Conservation (phyloP, 257 asterid genomes). For the Verbena officinalis region DNA sequence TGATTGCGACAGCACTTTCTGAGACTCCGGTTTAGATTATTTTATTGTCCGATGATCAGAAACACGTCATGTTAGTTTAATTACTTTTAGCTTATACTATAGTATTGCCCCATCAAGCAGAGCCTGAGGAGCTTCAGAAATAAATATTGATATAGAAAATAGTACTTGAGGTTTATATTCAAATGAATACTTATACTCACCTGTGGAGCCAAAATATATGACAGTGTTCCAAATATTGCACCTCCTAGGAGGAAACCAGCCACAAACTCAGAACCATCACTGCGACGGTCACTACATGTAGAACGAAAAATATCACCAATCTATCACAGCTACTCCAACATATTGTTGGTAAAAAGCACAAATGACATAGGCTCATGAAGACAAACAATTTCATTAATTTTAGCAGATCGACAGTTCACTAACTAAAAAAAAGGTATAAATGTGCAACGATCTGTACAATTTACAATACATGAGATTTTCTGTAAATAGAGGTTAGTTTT, state of each 20-base stretch:
- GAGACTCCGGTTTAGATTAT: neutral
- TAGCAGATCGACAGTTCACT: neutral
- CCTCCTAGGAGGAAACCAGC: constrained; percentile 93
- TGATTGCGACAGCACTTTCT: neutral
- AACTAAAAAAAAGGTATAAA: constrained; percentile 3
- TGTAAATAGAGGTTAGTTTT: too few relatives aligned
- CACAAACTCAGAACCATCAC: constrained; percentile 77
- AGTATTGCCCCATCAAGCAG: constrained; percentile 16
- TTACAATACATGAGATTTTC: too few relatives aligned
- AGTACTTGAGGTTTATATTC: constrained; percentile 18
- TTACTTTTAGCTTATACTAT: constrained; percentile 1
- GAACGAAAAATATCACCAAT: constrained; percentile 23
- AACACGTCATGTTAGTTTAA: constrained; percentile 1
- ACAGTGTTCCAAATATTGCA: constrained; percentile 85
- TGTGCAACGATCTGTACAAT: too few relatives aligned
- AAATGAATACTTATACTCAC: constrained; percentile 41
- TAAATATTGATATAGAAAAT: constrained; percentile 16
- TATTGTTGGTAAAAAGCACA: constrained; percentile 8
- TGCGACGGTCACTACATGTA: constrained; percentile 54
- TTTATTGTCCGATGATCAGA: constrained; percentile 13
- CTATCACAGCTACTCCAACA: constrained; percentile 7
- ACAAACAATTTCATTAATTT: constrained; percentile 13
- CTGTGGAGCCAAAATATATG: constrained; percentile 86
- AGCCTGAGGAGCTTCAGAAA: constrained; percentile 23
- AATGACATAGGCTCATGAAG: neutral